These are phyloP conservation scores for Noccaea caerulescens DNA, from an alignment of 345 rosid genomes.

Conservation along the genomic window DNA sequence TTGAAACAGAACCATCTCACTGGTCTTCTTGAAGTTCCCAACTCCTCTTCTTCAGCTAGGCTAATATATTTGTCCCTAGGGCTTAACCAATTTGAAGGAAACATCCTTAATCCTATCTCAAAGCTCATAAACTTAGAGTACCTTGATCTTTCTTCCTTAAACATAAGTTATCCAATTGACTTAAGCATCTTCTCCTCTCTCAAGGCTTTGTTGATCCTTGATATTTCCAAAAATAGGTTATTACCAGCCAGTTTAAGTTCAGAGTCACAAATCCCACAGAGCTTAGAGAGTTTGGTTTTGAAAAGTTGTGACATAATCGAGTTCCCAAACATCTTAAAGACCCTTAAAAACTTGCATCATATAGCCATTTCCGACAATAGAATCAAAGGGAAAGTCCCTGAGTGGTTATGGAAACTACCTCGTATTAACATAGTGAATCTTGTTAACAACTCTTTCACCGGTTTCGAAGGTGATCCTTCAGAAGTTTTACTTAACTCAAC, in stretches of 20 bases:
- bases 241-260: constrained; percentile 25
- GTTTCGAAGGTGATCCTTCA: constrained; percentile 30
- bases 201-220: background rate
- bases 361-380: constrained; percentile 19
- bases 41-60: background rate
- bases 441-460: constrained; percentile 18
- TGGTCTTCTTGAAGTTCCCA: background rate
- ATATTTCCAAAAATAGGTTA: constrained; percentile 14
- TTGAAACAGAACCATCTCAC: background rate
- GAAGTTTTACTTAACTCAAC: constrained; percentile 26
- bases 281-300: constrained; percentile 4
- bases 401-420: constrained; percentile 39
- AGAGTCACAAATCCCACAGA: constrained; percentile 18
- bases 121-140: background rate
- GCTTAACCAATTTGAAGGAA: constrained; percentile 1
- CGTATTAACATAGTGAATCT: constrained; percentile 9
- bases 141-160: background rate
- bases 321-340: constrained; percentile 34
- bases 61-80: background rate
- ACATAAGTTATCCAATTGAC: constrained; percentile 5
- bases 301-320: background rate
- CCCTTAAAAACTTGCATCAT: background rate
- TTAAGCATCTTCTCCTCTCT: background rate
- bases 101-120: constrained; percentile 8
- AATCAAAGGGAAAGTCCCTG: constrained; percentile 37